Percentiles rank a stretch among this genome's conserved stretches.
These are phyloP conservation scores for Cyclotella distinguenda DNA, from an alignment of 108 stramenopile species.

Conservation along the genomic window DNA sequence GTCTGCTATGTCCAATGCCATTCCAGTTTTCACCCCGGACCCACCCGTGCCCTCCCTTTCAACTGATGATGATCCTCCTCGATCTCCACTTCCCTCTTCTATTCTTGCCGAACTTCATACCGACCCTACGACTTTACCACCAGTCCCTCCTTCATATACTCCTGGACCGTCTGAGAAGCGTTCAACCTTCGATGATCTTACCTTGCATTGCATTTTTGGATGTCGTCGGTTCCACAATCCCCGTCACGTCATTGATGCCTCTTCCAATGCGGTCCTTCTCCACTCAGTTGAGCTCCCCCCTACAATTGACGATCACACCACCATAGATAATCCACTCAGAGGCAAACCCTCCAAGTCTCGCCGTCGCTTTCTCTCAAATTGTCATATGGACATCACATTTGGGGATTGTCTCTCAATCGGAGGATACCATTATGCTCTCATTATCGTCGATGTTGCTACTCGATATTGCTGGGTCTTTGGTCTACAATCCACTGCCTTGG, in stretches of 20 bases:
- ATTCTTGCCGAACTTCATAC: neutral
- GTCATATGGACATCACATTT: slow-evolving; percentile 18
- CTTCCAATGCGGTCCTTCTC: slow-evolving; percentile 13
- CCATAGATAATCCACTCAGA: neutral
- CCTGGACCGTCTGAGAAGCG: neutral
- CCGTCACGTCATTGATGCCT: neutral
- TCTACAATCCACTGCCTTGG: no score
- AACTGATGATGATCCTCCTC: neutral
- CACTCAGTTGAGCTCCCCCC: neutral
- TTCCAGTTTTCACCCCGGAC: no score
- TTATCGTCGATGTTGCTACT: no score
- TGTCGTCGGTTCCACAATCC: slow-evolving; percentile 11
- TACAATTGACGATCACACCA: slow-evolving; percentile 6
- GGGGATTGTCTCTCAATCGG: slow-evolving; percentile 12
- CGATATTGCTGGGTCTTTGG: no score
- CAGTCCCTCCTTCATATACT: neutral
- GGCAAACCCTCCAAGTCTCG: slow-evolving; percentile 9
- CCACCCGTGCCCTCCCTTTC: no score
- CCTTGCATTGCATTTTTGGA: slow-evolving; percentile 2
- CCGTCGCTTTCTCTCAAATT: slow-evolving; percentile 4
- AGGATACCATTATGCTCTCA: slow-evolving; percentile 2
- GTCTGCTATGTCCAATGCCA: neutral
- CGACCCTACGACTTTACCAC: neutral
- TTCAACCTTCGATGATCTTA: neutral
- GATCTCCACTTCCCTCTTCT: neutral